Base-by-base conservation (phyloP, 805 yeast genomes). In the Candida tibetensis region DNA sequence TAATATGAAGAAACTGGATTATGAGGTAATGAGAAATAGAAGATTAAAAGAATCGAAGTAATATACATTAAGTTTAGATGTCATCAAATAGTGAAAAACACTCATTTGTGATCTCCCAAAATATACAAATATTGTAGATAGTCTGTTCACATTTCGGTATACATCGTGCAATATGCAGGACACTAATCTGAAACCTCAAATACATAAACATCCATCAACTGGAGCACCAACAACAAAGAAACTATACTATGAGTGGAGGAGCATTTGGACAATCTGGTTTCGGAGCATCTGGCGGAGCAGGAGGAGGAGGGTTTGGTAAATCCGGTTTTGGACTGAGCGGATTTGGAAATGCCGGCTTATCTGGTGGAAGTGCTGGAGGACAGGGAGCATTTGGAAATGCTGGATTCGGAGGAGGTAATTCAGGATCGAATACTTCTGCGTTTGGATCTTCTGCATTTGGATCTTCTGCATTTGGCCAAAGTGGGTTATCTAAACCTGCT, bases 261-360 rank as follows among this genome's bases (percentile, higher is more conserved):
- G 17, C 29, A 48, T 40, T 34, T 32, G 42, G 39, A 13, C 30
- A 29, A 23, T 4, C 38, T 4, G 38, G 44, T 4, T 44, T 44
- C 25, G 48, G 48, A 28, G 21, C 15, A 6, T 16, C 44, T 10
- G 35, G 41, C 14, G 32, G 40, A 16, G 39, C 39, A 17, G 45
- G 45, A 16, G 13, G 18, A 3, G 10, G 34, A 7, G 35, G 41
- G 8, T 43, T 44, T 31, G 42, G 38, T 13, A 40, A 28, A 18
- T 10, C 39, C n/a, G 41, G 37, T 17, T 33, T 28, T 36, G 39
- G 27, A 12, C 12, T 28, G 13, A 18, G 26, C n/a, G 25, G 34
- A 17, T 28, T 36, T 17, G 44, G 44, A 1, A 16, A 8, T 10
- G 14, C 17, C 13, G 16, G 16, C 30, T 4, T 2, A 5, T 13